A percentile compares a stretch with the other conserved stretches of the same genome.
Conservation (phyloP, 805 yeast species). For the Sugiyamaella qingdaonensis region DNA sequence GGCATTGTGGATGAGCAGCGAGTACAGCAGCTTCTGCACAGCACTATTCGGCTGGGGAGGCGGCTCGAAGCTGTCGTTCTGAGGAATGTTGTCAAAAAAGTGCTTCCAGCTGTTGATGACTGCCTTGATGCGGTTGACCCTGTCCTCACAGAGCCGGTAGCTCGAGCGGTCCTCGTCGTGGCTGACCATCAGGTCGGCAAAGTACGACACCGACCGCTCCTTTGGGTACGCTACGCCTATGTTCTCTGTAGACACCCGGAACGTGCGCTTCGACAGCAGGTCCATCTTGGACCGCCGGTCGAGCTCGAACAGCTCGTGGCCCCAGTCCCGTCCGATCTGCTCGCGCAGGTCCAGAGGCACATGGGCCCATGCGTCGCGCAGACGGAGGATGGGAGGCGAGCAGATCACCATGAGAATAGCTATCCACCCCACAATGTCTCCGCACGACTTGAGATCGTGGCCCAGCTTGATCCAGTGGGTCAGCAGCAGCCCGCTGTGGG, state of each 20-base stretch:
- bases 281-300: conserved; percentile 67
- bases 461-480: conserved; percentile 87
- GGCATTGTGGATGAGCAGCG: conserved; percentile 45
- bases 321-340: conserved; percentile 76
- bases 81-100: conserved; percentile 49
- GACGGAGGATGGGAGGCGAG: conserved; percentile 74
- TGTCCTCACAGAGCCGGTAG: conserved; percentile 56
- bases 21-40: conserved; percentile 40
- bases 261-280: conserved; percentile 47
- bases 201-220: conserved; percentile 78
- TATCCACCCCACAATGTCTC: conserved; percentile 93
- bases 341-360: conserved; percentile 58
- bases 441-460: conserved; percentile 65
- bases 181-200: conserved; percentile 71
- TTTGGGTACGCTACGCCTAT: conserved; percentile 73
- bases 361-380: conserved; percentile 68
- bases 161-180: conserved; percentile 28
- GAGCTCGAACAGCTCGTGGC: conserved; percentile 84
- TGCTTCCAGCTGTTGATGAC: conserved; percentile 83
- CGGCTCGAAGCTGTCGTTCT: conserved; percentile 36
- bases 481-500: conserved; percentile 54
- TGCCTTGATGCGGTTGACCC: conserved; percentile 62
- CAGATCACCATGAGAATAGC: conserved; percentile 82
- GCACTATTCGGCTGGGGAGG: conserved; percentile 29
- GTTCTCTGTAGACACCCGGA: conserved; percentile 54